Base-by-base conservation (phyloP, 2,329 filamentous ascomycete genomes). In the Nannizziopsis arthrosporioides region DNA sequence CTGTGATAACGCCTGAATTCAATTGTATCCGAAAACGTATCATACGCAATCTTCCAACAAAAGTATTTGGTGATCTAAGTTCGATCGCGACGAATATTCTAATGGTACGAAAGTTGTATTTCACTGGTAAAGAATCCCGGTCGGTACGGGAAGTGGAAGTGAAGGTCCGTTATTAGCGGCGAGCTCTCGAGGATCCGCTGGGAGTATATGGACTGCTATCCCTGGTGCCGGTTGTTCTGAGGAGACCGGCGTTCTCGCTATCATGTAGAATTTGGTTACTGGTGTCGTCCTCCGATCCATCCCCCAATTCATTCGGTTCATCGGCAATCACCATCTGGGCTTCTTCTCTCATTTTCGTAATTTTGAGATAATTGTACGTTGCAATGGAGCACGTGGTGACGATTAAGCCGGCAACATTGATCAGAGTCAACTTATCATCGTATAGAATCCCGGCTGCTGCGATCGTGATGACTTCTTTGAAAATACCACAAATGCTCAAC, bases 381-480 rank as follows among this genome's bases (percentile, higher is more conserved):
- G 73, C 81, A 54, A 98, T 98, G 54, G 87, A 89, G 37, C 75
- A 72, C 56, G 96, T 85, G 0, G 92, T 98, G 43, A 94, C 80
- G n/a, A 93, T 61, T 10, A 98, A 72, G 6, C 92, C 92, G 12
- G 84, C 77, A 8, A 95, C 71, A 64, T 98, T 98, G 70, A 98
- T 79, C 0, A 82, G 72, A 0, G 89, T 95, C 40, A 98, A 77
- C 42, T 77, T 78, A 63, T 98, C 92, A 58, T 92, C 78, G 70
- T 95, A 98, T 3, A 94, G 80, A 22, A 93, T 65, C 7, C 87
- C 84, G 0, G 90, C 90, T 0, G 87, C 88, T 36, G 80, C 82
- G 59, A 98, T 96, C 11, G 92, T 98, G 48, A 98, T 82, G 36
- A 96, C 92, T 69, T 98, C 92, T 65, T 98, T 98, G 74, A 98